These are phyloP conservation scores for Podosphaera leucotricha DNA, from an alignment of 2,329 filamentous ascomycete species.

Conservation along the genomic window DNA sequence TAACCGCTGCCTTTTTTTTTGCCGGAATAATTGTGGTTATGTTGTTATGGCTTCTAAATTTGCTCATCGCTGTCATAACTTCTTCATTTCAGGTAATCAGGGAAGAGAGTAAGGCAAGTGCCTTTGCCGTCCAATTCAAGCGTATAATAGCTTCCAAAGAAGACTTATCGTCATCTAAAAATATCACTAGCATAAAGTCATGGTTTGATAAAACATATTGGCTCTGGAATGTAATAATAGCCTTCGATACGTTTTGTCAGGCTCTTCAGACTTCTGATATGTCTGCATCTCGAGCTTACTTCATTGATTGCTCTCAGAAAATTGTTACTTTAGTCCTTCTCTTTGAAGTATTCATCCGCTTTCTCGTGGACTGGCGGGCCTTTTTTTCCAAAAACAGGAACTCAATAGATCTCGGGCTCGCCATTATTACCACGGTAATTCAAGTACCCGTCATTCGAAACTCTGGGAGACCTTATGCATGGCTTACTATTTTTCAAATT, in stretches of 20 bases:
- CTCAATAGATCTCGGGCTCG: conserved; percentile 57
- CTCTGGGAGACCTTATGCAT: conserved; percentile 52
- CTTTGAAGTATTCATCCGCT: conserved; percentile 59
- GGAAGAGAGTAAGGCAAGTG: conserved; percentile 84
- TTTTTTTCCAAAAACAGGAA: conserved; percentile 59
- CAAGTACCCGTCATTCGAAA: conserved; percentile 59
- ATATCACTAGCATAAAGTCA: conserved; percentile 32
- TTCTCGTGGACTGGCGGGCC: conserved; percentile 53
- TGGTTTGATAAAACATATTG: conserved; percentile 50
- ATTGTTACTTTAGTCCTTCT: conserved; percentile 57
- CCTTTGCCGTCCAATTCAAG: conserved; percentile 58
- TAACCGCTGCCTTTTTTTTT: conserved; percentile 60
- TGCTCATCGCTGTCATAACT: conserved; percentile 89
- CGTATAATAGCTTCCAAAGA: conserved; percentile 12
- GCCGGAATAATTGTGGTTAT: conserved; percentile 62
- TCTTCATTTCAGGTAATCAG: conserved; percentile 96
- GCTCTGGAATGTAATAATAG: conserved; percentile 63
- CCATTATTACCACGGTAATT: conserved; percentile 62
- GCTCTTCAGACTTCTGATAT: conserved; percentile 55
- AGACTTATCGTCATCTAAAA: conserved; percentile 11
- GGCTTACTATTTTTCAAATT: conserved; percentile 85
- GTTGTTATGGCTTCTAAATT: conserved; percentile 88
- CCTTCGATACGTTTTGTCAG: conserved; percentile 58
- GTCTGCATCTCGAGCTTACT: conserved; percentile 30
- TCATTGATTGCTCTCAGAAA: conserved; percentile 53